These are phyloP conservation scores for Leptographium radiaticola DNA, from an alignment of 2,329 filamentous ascomycete species.

Conservation along the genomic window DNA sequence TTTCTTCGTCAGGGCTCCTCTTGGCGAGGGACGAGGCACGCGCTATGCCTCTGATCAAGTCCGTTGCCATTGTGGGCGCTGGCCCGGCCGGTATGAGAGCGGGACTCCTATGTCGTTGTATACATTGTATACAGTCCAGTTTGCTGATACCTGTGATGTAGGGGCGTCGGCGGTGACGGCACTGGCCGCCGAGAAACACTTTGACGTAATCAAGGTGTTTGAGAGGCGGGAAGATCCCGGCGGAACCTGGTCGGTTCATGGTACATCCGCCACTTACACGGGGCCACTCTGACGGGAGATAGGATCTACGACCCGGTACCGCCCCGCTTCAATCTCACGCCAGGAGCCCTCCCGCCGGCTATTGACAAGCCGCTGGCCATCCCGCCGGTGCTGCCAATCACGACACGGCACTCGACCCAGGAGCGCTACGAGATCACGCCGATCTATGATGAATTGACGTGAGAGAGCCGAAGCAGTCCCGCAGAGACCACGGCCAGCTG, in stretches of 20 bases:
- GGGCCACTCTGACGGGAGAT: neutral
- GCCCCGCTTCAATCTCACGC: slow-evolving; percentile 3
- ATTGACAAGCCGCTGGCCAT: slow-evolving; percentile 7
- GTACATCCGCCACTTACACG: neutral
- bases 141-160: slow-evolving; percentile 10
- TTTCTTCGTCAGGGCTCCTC: neutral
- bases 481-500: too few relatives aligned
- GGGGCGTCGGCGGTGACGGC: slow-evolving; percentile 34
- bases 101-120: neutral
- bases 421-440: slow-evolving; percentile 8
- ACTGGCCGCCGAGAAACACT: slow-evolving; percentile 30
- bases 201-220: slow-evolving; percentile 27
- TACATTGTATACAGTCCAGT: neutral
- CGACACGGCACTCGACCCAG: slow-evolving; percentile 2
- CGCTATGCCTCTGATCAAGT: slow-evolving; percentile 7
- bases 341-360: slow-evolving; percentile 6
- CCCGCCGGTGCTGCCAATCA: slow-evolving; percentile 3
- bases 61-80: slow-evolving; percentile 10
- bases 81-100: slow-evolving; percentile 6
- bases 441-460: slow-evolving; percentile 9
- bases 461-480: neutral
- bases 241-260: slow-evolving; percentile 27
- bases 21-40: neutral
- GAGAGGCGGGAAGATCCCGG: slow-evolving; percentile 28
- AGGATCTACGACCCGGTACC: slow-evolving; percentile 9